A percentile compares a stretch with the other conserved stretches of the same genome.
Conservation (phyloP, 2,329 filamentous ascomycete genomes). For the Ophiocordyceps robertsii region DNA sequence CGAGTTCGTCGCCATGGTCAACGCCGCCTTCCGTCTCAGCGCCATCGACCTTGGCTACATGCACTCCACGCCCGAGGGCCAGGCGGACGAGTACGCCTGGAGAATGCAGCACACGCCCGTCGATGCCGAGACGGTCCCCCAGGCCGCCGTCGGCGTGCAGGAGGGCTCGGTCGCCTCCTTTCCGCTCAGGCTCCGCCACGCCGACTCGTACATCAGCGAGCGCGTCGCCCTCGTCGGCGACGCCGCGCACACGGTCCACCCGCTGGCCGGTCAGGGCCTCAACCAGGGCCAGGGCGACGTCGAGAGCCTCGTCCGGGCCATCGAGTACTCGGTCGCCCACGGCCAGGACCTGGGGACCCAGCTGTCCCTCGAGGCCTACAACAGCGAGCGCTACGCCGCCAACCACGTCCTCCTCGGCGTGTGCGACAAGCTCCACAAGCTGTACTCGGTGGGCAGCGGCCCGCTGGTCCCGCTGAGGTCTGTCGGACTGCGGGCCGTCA, state of each 20-base stretch:
- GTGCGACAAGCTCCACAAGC: constrained; percentile 82
- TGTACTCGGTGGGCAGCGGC: constrained; percentile 71
- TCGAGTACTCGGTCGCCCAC: constrained; percentile 64
- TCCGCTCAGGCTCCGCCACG: constrained; percentile 80
- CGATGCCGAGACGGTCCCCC: constrained; percentile 44
- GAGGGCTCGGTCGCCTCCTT: constrained; percentile 75
- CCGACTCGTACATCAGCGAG: constrained; percentile 84
- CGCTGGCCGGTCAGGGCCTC: constrained; percentile 83
- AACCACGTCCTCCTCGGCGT: constrained; percentile 71
- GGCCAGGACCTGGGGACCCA: constrained; percentile 77
- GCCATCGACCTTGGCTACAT: constrained; percentile 73
- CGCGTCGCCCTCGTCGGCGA: constrained; percentile 88
- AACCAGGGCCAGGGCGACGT: constrained; percentile 90
- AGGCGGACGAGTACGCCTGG: constrained; percentile 75
- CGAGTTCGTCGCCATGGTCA: constrained; percentile 79
- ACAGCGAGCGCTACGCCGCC: constrained; percentile 63
- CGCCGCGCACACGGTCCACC: constrained; percentile 89
- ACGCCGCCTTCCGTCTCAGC: constrained; percentile 78
- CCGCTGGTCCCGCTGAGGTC: constrained; percentile 72
- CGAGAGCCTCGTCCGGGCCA: constrained; percentile 59
- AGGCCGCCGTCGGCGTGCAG: constrained; percentile 57
- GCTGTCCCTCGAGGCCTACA: constrained; percentile 71
- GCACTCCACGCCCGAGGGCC: constrained; percentile 46
- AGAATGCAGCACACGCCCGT: constrained; percentile 56
- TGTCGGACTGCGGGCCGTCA: constrained; percentile 61